A percentile compares a stretch with the other conserved stretches of the same genome.
Conservation (phyloP, 257 asterid species). For the Solanum ossicruentum region DNA sequence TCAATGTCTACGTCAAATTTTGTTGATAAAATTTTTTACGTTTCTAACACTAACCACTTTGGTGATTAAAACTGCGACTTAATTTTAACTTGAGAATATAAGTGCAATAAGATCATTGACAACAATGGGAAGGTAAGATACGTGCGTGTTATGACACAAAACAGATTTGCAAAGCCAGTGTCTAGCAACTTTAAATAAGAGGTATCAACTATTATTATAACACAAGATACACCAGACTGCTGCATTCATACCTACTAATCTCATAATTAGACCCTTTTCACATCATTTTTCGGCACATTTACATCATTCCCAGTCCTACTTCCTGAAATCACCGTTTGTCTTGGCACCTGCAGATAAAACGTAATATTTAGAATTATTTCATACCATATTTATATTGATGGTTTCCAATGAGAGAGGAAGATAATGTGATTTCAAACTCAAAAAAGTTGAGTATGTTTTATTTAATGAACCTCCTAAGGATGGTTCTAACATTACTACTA, state of each 20-base stretch:
- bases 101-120: background rate
- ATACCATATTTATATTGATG: background rate
- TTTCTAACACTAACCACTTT: no score
- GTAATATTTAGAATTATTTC: background rate
- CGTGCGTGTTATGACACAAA: background rate
- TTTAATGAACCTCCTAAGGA: no score
- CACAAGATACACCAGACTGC: background rate
- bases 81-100: background rate
- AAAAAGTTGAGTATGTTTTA: no score
- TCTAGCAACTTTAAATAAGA: background rate
- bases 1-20: no score
- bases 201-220: background rate
- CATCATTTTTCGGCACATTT: constrained; percentile 71
- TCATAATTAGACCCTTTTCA: constrained; percentile 57
- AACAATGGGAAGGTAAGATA: background rate
- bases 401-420: background rate
- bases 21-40: no score
- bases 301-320: constrained; percentile 38
- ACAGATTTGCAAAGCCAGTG: background rate
- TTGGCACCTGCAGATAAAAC: constrained; percentile 20
- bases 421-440: no score
- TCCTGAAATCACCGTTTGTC: constrained; percentile 2
- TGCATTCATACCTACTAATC: background rate
- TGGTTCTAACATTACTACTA: no score
- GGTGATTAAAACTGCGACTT: no score